Evolutionary conservation across 108 stramenopile genomes (phyloP).

Genomic region (Conticribra weissflogii): DNA sequence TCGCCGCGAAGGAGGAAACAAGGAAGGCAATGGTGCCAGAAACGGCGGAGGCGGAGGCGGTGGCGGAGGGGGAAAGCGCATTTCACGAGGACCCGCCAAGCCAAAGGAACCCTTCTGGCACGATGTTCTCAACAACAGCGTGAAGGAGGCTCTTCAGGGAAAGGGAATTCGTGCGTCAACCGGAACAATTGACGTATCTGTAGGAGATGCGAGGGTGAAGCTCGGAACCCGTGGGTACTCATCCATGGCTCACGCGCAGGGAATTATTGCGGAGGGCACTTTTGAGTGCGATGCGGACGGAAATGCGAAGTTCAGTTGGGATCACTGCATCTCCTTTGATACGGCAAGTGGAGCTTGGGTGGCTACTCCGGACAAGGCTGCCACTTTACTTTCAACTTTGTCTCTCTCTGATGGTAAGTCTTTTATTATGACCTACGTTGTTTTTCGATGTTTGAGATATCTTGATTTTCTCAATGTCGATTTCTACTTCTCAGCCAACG

Average conservation of each 20-base stretch:
- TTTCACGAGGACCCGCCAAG: conserved; percentile 24
- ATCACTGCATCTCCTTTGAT: conserved; percentile 55
- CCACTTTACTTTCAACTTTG: conserved; percentile 35
- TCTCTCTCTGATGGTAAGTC: conserved; percentile 67
- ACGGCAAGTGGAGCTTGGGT: conserved; percentile 52
- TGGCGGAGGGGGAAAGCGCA: conserved; percentile 9
- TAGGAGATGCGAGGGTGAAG: conserved; percentile 71
- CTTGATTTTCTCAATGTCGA: no score
- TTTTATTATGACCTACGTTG: conserved; percentile 1
- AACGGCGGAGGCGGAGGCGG: background rate
- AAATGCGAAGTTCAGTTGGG: conserved; percentile 59
- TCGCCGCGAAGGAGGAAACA: conserved; percentile 18
- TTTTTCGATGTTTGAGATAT: no score
- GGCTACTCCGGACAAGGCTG: conserved; percentile 22
- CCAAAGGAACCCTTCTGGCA: conserved; percentile 59
- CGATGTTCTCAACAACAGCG: conserved; percentile 42
- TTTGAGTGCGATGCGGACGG: conserved; percentile 61
- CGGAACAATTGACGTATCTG: conserved; percentile 61
- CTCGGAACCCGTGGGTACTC: conserved; percentile 72
- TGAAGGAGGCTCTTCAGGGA: conserved; percentile 54
- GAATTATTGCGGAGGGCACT: conserved; percentile 71
- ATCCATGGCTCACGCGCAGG: conserved; percentile 61
- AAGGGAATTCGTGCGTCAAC: conserved; percentile 46
- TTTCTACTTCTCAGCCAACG: conserved; percentile 46
- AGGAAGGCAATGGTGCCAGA: conserved; percentile 7